phyloP scores from a whole-genome alignment of 2,329 filamentous ascomycete genomes.

The Aschersonia sp. region DNA sequence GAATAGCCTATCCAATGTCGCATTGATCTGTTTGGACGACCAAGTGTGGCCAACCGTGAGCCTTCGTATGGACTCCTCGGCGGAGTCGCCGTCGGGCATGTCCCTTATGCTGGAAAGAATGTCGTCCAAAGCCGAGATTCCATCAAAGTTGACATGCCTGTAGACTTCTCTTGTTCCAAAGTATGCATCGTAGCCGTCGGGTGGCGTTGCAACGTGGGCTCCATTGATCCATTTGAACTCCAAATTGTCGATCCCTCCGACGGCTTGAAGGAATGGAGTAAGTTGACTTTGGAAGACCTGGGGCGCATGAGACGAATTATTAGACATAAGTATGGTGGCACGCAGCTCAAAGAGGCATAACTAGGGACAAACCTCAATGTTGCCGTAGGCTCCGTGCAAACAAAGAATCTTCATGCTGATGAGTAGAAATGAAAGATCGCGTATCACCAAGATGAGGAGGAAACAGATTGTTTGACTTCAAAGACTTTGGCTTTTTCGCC shows the following conservation, averaged over 20 bases:
- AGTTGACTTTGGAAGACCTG: conserved; percentile 2
- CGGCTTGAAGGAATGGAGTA: background rate
- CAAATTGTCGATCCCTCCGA: background rate
- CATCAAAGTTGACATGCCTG: conserved; percentile 2
- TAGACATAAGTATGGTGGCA: background rate
- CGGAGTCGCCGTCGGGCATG: background rate
- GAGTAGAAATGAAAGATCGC: background rate
- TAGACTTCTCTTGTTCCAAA: conserved; percentile 1
- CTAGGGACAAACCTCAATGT: background rate
- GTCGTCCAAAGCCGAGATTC: conserved; percentile 1
- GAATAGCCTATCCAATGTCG: background rate
- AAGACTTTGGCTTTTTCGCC: too few relatives aligned
- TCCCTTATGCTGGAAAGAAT: background rate
- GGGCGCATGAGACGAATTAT: background rate
- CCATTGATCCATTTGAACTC: conserved; percentile 4
- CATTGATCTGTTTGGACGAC: background rate
- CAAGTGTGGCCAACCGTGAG: background rate
- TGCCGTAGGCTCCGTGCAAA: conserved; percentile 3
- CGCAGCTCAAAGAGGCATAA: too few relatives aligned
- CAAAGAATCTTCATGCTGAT: conserved; percentile 3
- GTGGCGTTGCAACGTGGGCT: background rate
- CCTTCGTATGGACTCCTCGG: conserved; percentile 1
- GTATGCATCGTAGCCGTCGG: conserved; percentile 1
- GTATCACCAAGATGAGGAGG: too few relatives aligned
- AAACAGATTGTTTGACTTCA: background rate